Percentiles rank a stretch among this genome's conserved stretches.
These are phyloP conservation scores for Fusarium armeniacum DNA, from an alignment of 2,329 filamentous ascomycete genomes.

Conservation along the genomic window DNA sequence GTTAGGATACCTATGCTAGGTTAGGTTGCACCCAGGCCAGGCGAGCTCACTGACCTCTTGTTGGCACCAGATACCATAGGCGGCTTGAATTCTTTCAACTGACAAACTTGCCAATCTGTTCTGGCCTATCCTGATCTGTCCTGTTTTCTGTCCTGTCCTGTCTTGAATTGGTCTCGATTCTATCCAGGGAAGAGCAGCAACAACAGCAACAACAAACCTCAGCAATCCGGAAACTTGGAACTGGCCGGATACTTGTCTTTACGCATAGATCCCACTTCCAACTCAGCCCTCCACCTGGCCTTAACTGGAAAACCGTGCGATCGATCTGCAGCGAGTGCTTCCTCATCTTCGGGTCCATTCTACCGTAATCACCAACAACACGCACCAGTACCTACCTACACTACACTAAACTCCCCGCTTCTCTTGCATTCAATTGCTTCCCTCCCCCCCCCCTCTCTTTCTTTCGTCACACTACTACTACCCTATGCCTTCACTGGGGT, in stretches of 20 bases:
- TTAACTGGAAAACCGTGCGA: conserved; percentile 41
- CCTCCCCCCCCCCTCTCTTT: conserved; percentile 38
- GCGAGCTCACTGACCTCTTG: conserved; percentile 47
- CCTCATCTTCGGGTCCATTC: conserved; percentile 41
- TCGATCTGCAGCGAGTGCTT: conserved; percentile 46
- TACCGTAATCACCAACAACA: conserved; percentile 30
- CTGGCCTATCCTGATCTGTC: conserved; percentile 12
- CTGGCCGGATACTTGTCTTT: conserved; percentile 4
- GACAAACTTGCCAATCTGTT: conserved; percentile 5
- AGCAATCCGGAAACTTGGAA: conserved; percentile 5
- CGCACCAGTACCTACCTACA: conserved; percentile 25
- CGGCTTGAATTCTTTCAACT: conserved; percentile 42
- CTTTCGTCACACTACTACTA: conserved; percentile 43
- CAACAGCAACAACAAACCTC: conserved; percentile 1
- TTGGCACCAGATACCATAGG: conserved; percentile 36
- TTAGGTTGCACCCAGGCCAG: conserved; percentile 36
- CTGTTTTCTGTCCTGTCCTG: conserved; percentile 12
- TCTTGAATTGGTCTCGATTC: background rate
- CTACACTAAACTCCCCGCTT: conserved; percentile 37
- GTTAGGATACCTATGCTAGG: conserved; percentile 26
- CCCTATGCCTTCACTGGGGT: conserved; percentile 92
- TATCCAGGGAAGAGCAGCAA: conserved; percentile 3
- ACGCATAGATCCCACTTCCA: conserved; percentile 29
- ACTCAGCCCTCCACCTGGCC: conserved; percentile 28
- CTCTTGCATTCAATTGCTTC: conserved; percentile 17